Evolutionary conservation across 1,139 yeast species (phyloP), one percentile per base, ranked within the genome.

Genomic region (Geotrichum australiense): DNA sequence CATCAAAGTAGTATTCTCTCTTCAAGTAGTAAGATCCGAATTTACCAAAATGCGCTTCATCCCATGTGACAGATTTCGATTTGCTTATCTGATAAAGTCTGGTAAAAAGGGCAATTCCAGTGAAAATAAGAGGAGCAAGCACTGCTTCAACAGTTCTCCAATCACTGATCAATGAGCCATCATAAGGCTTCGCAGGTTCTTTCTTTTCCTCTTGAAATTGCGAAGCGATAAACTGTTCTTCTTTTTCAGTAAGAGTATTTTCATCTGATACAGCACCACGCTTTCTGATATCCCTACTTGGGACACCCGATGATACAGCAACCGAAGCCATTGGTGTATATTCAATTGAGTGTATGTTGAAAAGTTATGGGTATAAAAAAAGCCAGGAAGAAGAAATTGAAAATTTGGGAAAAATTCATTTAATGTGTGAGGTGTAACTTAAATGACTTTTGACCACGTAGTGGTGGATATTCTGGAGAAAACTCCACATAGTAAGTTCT

Each of bases 1-100:
- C 98, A 66, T 91, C 99, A 61, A 87, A 96, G 64, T 89, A 89
- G 62, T 87, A 89, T 56, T 87, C 94, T 59, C 85, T 94, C 69
- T 89, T 80, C 53, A 89, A 69, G 66, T 89, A 89, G 63, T 85
- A 84, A 11, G 96, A 84, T 42, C 96, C 96, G 61, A 89, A 89
- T 62, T 86, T 87, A 48, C 96, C 97, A 61, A 89, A 89, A 45
- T 58, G 62, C 6, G 96, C 96, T 59, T 86, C 96, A 63, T 89
- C 98, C 99, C 99, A 91, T 6, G 87, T 80, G 8, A 93, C 96
- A 30, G 68, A 63, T 41, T 73, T 64, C 29, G 82, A 69, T 23
- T 66, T 69, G 43, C 78, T 83, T 42, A 91, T 82, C 26, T 70
- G 69, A 54, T 80, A 74, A 35, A 85, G 68, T 42, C 97, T 73